Conservation (phyloP, 1,284 basidiomycete species). For the Ceratobasidium sp. region DNA sequence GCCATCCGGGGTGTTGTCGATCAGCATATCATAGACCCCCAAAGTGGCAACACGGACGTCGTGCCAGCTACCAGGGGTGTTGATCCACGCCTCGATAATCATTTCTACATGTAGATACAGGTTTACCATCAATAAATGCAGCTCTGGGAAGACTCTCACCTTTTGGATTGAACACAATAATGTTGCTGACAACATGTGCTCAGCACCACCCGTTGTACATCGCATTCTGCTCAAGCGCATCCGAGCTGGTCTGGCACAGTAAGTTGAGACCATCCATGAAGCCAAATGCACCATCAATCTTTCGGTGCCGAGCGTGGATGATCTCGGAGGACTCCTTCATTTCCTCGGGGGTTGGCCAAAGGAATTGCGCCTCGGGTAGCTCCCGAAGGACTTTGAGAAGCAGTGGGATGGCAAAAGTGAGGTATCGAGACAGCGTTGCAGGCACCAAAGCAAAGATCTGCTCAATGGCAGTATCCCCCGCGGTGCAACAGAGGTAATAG, state of each 20-base stretch:
- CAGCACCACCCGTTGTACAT: conserved; percentile 65
- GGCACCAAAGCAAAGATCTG: conserved; percentile 59
- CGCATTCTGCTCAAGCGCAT: conserved; percentile 63
- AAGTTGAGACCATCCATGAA: conserved; percentile 55
- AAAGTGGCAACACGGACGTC: conserved; percentile 58
- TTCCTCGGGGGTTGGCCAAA: conserved; percentile 56
- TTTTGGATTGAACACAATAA: conserved; percentile 54
- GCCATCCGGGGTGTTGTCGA: conserved; percentile 5
- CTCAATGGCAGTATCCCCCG: conserved; percentile 51
- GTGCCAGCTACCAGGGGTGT: conserved; percentile 66
- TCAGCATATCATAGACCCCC: conserved; percentile 59
- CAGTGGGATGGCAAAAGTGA: conserved; percentile 57
- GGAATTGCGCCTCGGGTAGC: conserved; percentile 57
- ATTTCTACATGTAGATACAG: conserved; percentile 52
- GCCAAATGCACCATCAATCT: conserved; percentile 60
- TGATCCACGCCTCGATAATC: conserved; percentile 57
- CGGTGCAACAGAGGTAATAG: no score
- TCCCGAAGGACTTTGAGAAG: conserved; percentile 55
- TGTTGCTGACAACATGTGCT: conserved; percentile 58
- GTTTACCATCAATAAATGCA: not conserved
- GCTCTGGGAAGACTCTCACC: conserved; percentile 53
- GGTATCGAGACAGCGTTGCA: conserved; percentile 55
- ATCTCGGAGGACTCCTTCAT: conserved; percentile 55
- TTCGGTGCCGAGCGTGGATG: conserved; percentile 57
- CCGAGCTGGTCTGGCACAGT: conserved; percentile 50